Base-by-base conservation (phyloP, 164 flowering plant species). In the Chimonanthus praecox region DNA sequence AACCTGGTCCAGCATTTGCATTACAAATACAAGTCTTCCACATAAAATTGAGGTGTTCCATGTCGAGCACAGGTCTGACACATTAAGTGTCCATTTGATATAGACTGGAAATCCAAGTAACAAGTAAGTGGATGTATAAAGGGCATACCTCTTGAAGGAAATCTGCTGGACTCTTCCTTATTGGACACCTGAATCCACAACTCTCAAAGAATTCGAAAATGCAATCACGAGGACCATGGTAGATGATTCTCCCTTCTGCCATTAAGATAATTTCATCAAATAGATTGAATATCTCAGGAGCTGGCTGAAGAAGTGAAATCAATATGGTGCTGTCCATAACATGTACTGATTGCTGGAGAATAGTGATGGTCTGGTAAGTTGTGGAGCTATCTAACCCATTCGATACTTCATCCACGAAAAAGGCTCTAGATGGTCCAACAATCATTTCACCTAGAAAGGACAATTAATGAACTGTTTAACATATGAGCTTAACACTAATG, bases 321-420 rank as follows among this genome's bases (percentile, higher is more conserved):
- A 86, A 66, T 33, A 80, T 21, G 6, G 89, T 84, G 49, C 78
- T 74, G 3, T 83, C 82, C 61, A 78, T 76, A 20, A 82, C 73
- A 66, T 83, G 86, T 0, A 76, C 75, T 58, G 80, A 18, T 46
- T 86, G 82, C 68, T 82, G 86, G 6, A 86, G 77, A 74, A 76
- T 80, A 13, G 75, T 71, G 13, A 86, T 80, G 49, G 84, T 87
- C 75, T 83, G 87, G 76, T 79, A 85, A 18, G 87, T 80, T 3
- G 89, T 85, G 54, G 86, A 83, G 73, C 84, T 87, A 76, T 87
- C 87, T 70, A 87, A 72, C 8, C 89, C 87, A 33, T 70, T 87
- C 45, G 87, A 80, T 73, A 87, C 85, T 71, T 87, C 89, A 73
- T 87, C 89, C 89, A 84, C 83, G 21, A 84, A 79, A 15, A 86